Conservation (phyloP, 2,329 filamentous ascomycete genomes). For the Thelonectria blattea region DNA sequence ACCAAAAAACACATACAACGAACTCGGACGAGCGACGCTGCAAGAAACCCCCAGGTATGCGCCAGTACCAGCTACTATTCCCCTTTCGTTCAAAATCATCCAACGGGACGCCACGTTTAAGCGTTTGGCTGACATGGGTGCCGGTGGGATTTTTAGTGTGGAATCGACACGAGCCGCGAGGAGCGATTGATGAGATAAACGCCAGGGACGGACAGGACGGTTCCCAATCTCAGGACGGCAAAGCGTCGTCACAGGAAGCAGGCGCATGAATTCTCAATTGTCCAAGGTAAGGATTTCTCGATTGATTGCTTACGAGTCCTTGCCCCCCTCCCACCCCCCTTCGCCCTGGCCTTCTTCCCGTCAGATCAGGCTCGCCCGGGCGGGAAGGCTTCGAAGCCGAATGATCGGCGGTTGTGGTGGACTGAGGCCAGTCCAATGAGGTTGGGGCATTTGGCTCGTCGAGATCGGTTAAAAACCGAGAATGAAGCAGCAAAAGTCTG, state of each 20-base stretch:
- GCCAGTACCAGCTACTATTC: background rate
- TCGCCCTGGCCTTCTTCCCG: background rate
- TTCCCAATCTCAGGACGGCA: conserved; percentile 23
- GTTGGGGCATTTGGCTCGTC: background rate
- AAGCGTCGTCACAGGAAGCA: conserved; percentile 22
- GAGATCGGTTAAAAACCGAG: background rate
- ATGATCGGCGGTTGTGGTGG: conserved; percentile 3
- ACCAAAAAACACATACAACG: background rate
- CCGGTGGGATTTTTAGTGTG: background rate
- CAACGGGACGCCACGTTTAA: background rate
- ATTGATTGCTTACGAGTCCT: background rate
- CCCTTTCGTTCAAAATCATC: background rate
- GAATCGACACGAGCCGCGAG: conserved; percentile 18
- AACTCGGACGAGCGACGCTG: background rate
- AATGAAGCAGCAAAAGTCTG: background rate
- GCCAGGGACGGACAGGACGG: background rate
- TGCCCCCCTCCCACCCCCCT: background rate
- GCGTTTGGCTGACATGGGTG: background rate
- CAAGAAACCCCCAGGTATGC: conserved; percentile 9
- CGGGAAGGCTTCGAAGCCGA: background rate
- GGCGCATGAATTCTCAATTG: conserved; percentile 43
- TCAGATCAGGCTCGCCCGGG: background rate
- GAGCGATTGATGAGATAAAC: conserved; percentile 9
- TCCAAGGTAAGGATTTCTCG: conserved; percentile 36
- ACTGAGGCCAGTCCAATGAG: conserved; percentile 6